Evolutionary conservation across 176 grass and related monocot genomes (phyloP).

Genomic region (Echinochloa phyllopogon): DNA sequence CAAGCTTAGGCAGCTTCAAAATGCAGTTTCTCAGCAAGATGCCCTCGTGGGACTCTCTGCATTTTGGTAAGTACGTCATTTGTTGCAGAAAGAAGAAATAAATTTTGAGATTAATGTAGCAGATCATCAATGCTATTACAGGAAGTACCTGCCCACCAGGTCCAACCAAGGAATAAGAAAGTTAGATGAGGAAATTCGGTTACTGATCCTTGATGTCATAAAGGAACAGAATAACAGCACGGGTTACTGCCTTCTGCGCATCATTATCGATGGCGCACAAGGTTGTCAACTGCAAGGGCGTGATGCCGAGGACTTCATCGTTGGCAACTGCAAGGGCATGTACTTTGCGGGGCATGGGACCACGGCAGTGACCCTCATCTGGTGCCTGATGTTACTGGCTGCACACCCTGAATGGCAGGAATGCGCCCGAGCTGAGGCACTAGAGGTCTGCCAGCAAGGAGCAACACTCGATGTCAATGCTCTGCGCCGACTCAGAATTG

Average conservation of each 20-base stretch:
- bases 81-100: slow-evolving; percentile 26
- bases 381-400: slow-evolving; percentile 85
- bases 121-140: background rate
- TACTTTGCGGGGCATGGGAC: slow-evolving; percentile 76
- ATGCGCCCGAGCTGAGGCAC: slow-evolving; percentile 43
- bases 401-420: slow-evolving; percentile 63
- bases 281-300: background rate
- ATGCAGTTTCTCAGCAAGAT: slow-evolving; percentile 50
- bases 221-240: slow-evolving; percentile 39
- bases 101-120: slow-evolving; percentile 31
- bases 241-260: slow-evolving; percentile 39
- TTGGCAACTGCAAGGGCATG: slow-evolving; percentile 73
- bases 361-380: slow-evolving; percentile 49
- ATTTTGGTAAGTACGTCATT: slow-evolving; percentile 51
- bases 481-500: slow-evolving; percentile 60
- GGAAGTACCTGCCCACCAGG: slow-evolving; percentile 63
- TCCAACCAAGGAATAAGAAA: slow-evolving; percentile 61
- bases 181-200: slow-evolving; percentile 49
- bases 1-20: slow-evolving; percentile 63
- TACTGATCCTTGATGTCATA: slow-evolving; percentile 52
- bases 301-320: slow-evolving; percentile 52
- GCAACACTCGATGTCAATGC: slow-evolving; percentile 28
- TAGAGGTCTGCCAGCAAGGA: slow-evolving; percentile 39
- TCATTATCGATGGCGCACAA: slow-evolving; percentile 53
- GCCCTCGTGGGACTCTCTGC: slow-evolving; percentile 31